Conservation (phyloP, 2,329 filamentous ascomycete species). For the Exophiala dermatitidis region DNA sequence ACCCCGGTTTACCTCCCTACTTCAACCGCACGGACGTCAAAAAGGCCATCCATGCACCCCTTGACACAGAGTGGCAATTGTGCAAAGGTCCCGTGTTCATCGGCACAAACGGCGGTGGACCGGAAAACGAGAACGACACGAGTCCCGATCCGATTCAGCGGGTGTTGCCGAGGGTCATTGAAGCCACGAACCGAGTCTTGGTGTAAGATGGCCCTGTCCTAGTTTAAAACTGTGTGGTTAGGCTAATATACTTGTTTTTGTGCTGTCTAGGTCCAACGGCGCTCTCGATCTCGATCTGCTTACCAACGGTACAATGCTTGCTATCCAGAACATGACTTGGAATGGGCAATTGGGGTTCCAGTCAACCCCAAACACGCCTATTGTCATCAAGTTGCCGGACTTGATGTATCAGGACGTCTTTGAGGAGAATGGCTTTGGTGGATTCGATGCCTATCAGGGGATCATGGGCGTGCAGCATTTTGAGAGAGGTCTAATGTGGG, state of each 20-base stretch:
- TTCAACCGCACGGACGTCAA: slow-evolving; percentile 67
- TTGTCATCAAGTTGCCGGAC: slow-evolving; percentile 18
- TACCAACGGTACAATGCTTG: slow-evolving; percentile 17
- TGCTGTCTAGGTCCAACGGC: slow-evolving; percentile 17
- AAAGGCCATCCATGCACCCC: slow-evolving; percentile 57
- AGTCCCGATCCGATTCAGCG: slow-evolving; percentile 17
- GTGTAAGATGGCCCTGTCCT: slow-evolving; percentile 8
- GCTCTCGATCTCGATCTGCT: slow-evolving; percentile 18
- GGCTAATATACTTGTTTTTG: not conserved
- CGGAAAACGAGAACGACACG: slow-evolving; percentile 12
- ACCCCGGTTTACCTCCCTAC: slow-evolving; percentile 55
- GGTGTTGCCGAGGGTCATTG: slow-evolving; percentile 18
- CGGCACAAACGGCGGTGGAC: slow-evolving; percentile 10
- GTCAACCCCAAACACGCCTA: slow-evolving; percentile 11
- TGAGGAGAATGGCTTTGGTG: slow-evolving; percentile 9
- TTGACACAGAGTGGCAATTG: slow-evolving; percentile 12
- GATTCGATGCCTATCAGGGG: slow-evolving; percentile 12
- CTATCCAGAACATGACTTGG: slow-evolving; percentile 25
- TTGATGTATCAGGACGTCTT: slow-evolving; percentile 18
- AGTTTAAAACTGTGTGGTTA: not conserved
- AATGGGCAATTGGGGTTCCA: slow-evolving; percentile 19
- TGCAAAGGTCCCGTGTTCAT: slow-evolving; percentile 18
- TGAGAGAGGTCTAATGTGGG: slow-evolving; percentile 36
- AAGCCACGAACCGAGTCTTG: slow-evolving; percentile 20
- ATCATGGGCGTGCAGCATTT: slow-evolving; percentile 33